Evolutionary conservation across 208 protist species (phyloP).

Genomic region (Naegleria gruberi): DNA sequence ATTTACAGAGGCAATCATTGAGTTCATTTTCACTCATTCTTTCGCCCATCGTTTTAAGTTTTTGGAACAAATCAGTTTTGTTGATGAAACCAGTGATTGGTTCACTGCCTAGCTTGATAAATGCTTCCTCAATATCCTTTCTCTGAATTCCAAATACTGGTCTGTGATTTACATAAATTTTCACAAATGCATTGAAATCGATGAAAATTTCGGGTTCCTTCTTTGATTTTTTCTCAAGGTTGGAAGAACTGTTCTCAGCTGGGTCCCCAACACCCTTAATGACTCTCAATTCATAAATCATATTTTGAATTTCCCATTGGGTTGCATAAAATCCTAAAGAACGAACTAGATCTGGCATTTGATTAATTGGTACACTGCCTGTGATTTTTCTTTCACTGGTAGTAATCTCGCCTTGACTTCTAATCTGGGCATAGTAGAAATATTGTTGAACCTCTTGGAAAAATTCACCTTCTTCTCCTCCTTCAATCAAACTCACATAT

Average conservation of each 20-base stretch:
- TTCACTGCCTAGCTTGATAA: slow-evolving; percentile 65
- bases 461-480: slow-evolving; percentile 66
- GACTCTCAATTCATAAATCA: slow-evolving; percentile 80
- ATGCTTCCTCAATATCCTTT: slow-evolving; percentile 74
- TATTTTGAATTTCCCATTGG: slow-evolving; percentile 76
- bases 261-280: slow-evolving; percentile 60
- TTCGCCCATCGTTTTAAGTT: slow-evolving; percentile 63
- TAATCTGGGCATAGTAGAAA: slow-evolving; percentile 91
- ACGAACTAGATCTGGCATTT: slow-evolving; percentile 84
- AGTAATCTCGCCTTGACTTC: slow-evolving; percentile 81
- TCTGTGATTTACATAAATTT: slow-evolving; percentile 85
- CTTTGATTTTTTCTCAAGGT: slow-evolving; percentile 19
- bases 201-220: slow-evolving; percentile 55
- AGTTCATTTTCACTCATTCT: slow-evolving; percentile 59
- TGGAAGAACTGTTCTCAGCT: background rate
- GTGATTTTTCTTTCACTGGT: slow-evolving; percentile 73
- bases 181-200: slow-evolving; percentile 76
- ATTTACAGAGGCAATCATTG: slow-evolving; percentile 57
- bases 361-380: slow-evolving; percentile 70
- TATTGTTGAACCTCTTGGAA: slow-evolving; percentile 87
- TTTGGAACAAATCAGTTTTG: slow-evolving; percentile 60
- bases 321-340: slow-evolving; percentile 87
- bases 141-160: slow-evolving; percentile 75
- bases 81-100: slow-evolving; percentile 53
- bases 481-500: slow-evolving; percentile 73